Evolutionary conservation across 192 early-diverging fungal genomes (phyloP).

Genomic region (Helicostylum pulchrum): DNA sequence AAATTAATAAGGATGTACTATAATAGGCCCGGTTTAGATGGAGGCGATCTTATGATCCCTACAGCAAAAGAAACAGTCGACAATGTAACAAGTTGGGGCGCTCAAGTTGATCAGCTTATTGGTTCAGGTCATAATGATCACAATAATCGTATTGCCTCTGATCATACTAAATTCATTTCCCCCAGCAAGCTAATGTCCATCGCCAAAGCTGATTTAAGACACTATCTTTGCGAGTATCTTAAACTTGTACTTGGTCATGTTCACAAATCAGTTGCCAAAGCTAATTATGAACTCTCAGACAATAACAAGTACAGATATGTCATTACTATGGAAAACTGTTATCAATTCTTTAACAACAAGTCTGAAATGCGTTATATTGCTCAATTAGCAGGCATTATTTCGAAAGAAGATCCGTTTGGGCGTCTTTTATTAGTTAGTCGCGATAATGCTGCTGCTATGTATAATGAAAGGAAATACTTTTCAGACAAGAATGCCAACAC

Average conservation of each 20-base stretch:
- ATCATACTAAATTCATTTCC: not conserved
- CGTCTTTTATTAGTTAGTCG: slow-evolving; percentile 40
- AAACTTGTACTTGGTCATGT: not conserved
- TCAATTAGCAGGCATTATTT: slow-evolving; percentile 34
- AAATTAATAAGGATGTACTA: too few species aligned
- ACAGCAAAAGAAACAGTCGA: not conserved
- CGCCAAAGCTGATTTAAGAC: not conserved
- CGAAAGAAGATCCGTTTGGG: slow-evolving; percentile 28
- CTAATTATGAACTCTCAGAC: not conserved
- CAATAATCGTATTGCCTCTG: too few species aligned
- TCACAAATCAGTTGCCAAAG: not conserved
- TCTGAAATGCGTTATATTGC: slow-evolving; percentile 39
- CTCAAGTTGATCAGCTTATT: not conserved
- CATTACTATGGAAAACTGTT: slow-evolving; percentile 14
- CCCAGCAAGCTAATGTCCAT: not conserved
- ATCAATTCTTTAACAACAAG: slow-evolving; percentile 22
- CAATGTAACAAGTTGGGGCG: not conserved
- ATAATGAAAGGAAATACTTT: slow-evolving; percentile 34
- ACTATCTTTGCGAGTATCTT: not conserved
- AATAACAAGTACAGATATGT: not conserved
- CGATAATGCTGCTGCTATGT: slow-evolving; percentile 42
- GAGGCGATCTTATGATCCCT: not conserved
- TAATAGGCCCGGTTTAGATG: not conserved
- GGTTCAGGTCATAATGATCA: not conserved
- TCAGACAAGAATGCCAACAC: not conserved